A percentile compares a stretch with the other conserved stretches of the same genome.
Conservation (phyloP, 352 stramenopile genomes). For the Phytophthora hybrid region DNA sequence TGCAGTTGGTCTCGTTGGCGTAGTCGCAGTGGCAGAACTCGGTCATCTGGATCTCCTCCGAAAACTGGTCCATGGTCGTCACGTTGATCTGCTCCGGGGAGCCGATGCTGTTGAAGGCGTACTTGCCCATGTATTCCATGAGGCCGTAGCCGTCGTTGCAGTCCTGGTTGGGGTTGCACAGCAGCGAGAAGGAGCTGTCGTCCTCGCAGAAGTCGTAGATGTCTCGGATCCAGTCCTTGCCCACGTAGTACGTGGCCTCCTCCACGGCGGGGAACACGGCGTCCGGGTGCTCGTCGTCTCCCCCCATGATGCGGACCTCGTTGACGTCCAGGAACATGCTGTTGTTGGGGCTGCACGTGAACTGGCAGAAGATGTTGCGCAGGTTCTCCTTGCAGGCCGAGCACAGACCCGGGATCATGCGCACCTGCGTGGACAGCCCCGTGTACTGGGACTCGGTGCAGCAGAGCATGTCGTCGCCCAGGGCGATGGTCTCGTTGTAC, state of each 20-base stretch:
- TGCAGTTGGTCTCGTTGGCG: slow-evolving; percentile 52
- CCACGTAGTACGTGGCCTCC: slow-evolving; percentile 70
- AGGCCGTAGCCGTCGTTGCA: slow-evolving; percentile 64
- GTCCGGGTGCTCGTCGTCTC: slow-evolving; percentile 46
- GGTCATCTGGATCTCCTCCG: slow-evolving; percentile 37
- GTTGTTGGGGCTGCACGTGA: slow-evolving; percentile 74
- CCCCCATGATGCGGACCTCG: slow-evolving; percentile 61
- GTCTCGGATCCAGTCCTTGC: slow-evolving; percentile 69
- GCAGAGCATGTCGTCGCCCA: slow-evolving; percentile 64
- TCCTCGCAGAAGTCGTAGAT: slow-evolving; percentile 72
- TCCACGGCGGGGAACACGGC: slow-evolving; percentile 62
- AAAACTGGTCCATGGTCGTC: slow-evolving; percentile 50
- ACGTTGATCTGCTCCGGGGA: slow-evolving; percentile 73
- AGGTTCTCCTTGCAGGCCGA: slow-evolving; percentile 71
- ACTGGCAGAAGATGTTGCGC: slow-evolving; percentile 73
- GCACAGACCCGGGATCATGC: slow-evolving; percentile 67
- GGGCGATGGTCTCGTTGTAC: slow-evolving; percentile 62
- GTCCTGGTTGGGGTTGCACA: slow-evolving; percentile 66
- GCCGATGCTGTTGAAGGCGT: slow-evolving; percentile 66
- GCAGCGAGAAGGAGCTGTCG: slow-evolving; percentile 62
- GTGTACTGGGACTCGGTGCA: slow-evolving; percentile 70
- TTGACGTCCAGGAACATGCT: slow-evolving; percentile 67
- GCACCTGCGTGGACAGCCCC: slow-evolving; percentile 60
- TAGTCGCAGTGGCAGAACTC: slow-evolving; percentile 56
- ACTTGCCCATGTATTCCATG: slow-evolving; percentile 70